Evolutionary conservation across 768 basidiomycete genomes (phyloP), one percentile per base, ranked within the genome.

Genomic region (Cystofilobasidium capitatum): DNA sequence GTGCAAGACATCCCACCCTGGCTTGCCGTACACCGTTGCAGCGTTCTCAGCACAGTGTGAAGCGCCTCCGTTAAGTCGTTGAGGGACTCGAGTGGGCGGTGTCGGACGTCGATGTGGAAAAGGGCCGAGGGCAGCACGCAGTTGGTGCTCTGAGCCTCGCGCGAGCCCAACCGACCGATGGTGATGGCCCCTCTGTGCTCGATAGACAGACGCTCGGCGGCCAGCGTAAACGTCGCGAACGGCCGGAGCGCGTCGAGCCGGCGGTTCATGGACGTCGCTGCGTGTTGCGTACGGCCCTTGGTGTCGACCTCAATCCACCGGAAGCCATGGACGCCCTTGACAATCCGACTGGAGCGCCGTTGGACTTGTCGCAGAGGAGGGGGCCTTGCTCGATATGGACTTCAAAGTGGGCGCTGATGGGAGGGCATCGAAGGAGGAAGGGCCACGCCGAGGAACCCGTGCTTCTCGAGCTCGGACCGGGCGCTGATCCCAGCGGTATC

Each of bases 301-400:
- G 65, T 26, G 3, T 64, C 57, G 51, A 71, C 33, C 10, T 63
- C 39, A 51, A 62, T 49, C 69, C 69, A 70, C 13, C 58, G 55
- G 33, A 58, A 65, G 26, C 36, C 69, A 29, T 70, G 69, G 7
- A 26, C 69, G n/a, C 69, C 69, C 14, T 29, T 24, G 13, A 70
- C 69, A 33, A 61, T 51, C 8, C 69, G 13, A 70, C 58, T 17
- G 42, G 54, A 20, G 42, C 54, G n/a, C 33, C 64, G 13, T 40
- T 54, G 51, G 31, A 10, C 40, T 42, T 42, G 16, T 24, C 36
- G 29, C 60, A 63, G 10, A 70, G 59, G 20, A 70, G 65, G 22
- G 69, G 69, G 3, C 64, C 69, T 45, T 70, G 69, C 64, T 70
- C 69, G 58, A 71, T 71, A 33, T 71, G 66, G 16, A 69, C 47